phyloP scores from a whole-genome alignment of 208 protist genomes.

The Leishmania lainsoni region DNA sequence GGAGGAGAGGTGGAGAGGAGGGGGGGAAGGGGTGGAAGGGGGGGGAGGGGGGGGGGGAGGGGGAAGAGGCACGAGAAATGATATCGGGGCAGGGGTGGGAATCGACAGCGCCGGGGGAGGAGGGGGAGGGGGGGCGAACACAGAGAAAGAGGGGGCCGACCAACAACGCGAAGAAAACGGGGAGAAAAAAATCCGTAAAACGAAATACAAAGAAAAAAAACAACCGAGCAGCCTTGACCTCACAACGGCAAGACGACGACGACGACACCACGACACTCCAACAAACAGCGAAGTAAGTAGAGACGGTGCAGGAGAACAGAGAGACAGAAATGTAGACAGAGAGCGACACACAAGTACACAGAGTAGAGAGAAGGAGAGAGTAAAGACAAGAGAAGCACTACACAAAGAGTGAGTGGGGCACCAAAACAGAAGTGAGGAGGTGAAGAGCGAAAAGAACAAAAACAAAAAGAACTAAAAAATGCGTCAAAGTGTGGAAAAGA shows the following conservation, averaged over 20 bases:
- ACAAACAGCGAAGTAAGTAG: neutral
- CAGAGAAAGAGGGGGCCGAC: neutral
- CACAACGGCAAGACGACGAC: neutral
- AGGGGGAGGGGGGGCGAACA: neutral
- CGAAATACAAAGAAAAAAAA: neutral
- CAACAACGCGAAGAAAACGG: neutral
- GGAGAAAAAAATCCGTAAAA: neutral
- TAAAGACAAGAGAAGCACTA: neutral
- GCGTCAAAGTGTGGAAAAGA: neutral
- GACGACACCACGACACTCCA: neutral
- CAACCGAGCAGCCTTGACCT: neutral
- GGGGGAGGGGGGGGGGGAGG: neutral
- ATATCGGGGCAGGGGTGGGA: neutral
- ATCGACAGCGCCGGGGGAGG: neutral
- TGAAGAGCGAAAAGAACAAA: neutral
- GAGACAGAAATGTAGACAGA: neutral
- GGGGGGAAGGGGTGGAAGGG: too few species aligned
- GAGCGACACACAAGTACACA: neutral
- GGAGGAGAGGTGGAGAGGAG: neutral
- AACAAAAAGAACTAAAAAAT: neutral
- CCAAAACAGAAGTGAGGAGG: neutral
- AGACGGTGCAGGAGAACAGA: neutral
- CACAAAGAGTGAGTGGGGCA: neutral
- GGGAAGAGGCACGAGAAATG: constrained; percentile 6
- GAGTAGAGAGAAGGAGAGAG: neutral